Base-by-base conservation (phyloP, 768 basidiomycete species). In the Trichaptum fuscoviolaceum region DNA sequence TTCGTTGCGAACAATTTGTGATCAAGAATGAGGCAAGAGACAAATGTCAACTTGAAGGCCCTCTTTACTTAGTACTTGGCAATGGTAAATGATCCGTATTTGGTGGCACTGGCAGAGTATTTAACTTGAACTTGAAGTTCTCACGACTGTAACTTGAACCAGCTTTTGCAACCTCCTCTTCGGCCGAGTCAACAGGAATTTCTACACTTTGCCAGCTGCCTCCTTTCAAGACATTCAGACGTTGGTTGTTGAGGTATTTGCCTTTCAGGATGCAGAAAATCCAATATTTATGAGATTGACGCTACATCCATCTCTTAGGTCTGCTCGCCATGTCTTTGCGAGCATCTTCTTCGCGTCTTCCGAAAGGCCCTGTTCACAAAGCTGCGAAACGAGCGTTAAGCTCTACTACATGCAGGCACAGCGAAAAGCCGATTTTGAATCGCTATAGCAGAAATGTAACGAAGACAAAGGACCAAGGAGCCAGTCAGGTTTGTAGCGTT, bases 401-500 rank as follows among this genome's bases (percentile, higher is more conserved):
- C 69, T 75, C 71, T n/a, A 62, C 66, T 23, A 26, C 67, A 24
- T 67, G 65, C 25, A 64, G n/a, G 17, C 25, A 25, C n/a, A 68
- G 61, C 24, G 75, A 75, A 57, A 74, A 74, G 24, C 72, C 74
- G 58, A 65, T 78, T 67, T 69, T 85, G 73, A 87, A 87, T 74
- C 77, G 83, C 65, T 88, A 95, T 81, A 93, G 91, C 75, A 83
- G 89, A 70, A 82, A 83, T 35, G 84, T 99, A 72, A 99, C 97
- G 10, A 87, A 90, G 74, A 90, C 93, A 30, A 99, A 99, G 77
- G 88, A 89, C 72, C 96, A 99, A 76, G 96, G 93, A 35, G 96
- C 96, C 35, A 94, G 92, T 75, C 96, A 98, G 87, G 92, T 88
- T 70, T 57, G 35, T 59, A 35, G 60, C 36, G 18, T 10, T 34